Evolutionary conservation across 352 stramenopile genomes (phyloP).

Genomic region (Elongisporangium undulatum): DNA sequence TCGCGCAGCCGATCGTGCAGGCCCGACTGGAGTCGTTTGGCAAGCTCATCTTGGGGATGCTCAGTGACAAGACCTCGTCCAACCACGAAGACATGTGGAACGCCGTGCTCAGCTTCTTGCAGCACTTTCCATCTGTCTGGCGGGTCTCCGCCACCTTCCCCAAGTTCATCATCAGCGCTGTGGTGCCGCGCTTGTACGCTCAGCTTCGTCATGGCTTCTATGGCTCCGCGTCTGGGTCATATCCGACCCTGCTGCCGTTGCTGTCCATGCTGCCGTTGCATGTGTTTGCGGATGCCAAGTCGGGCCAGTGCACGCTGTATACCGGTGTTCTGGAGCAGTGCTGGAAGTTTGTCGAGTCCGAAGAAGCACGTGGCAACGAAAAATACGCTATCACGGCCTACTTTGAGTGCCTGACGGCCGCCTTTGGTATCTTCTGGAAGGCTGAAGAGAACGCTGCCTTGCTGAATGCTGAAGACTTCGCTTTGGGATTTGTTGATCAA

Average conservation of each 20-base stretch:
- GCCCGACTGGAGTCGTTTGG: constrained; percentile 54
- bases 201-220: constrained; percentile 77
- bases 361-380: constrained; percentile 48
- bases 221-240: constrained; percentile 61
- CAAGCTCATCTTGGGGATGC: constrained; percentile 57
- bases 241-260: constrained; percentile 64
- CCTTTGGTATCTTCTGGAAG: constrained; percentile 62
- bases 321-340: constrained; percentile 58
- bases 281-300: constrained; percentile 37
- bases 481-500: constrained; percentile 44
- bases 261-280: constrained; percentile 69
- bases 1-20: constrained; percentile 34
- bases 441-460: constrained; percentile 24
- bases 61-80: constrained; percentile 62
- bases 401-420: constrained; percentile 72
- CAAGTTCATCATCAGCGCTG: constrained; percentile 59
- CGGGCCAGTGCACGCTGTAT: constrained; percentile 44
- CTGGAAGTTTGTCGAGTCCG: constrained; percentile 64
- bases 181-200: constrained; percentile 63
- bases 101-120: constrained; percentile 65
- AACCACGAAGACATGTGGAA: constrained; percentile 79
- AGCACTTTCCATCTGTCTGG: constrained; percentile 47
- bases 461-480: constrained; percentile 14
- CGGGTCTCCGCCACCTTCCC: constrained; percentile 28
- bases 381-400: constrained; percentile 48